Evolutionary conservation across 139 green algal species (phyloP), one percentile per base, ranked within the genome.

Genomic region (Desmodesmus armatus): DNA sequence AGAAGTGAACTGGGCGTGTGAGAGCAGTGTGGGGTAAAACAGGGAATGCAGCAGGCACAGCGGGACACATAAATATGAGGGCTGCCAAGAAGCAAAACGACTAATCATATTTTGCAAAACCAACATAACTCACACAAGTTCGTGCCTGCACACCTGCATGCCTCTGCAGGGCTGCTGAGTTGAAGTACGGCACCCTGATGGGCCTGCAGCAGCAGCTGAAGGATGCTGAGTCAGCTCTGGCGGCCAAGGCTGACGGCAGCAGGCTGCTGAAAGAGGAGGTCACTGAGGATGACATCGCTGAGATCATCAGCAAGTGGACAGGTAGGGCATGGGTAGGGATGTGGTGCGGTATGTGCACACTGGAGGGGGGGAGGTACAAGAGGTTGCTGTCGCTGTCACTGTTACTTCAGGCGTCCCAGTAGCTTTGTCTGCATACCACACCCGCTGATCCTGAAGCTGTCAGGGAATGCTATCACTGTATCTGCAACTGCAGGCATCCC

Each of bases 151-250:
- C 39, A 33, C 95, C 88, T 83, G 90, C 37, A 13, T 55, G 21
- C 43, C 65, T 3, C 27, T 70, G 39, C 79, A 92, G 92, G 53
- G 97, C 97, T 3, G 97, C 97, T 6, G 97, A 99, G 92, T 92
- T 99, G 84, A 99, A 99, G 92, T 99, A 99, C 84, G 97, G 97
- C 43, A 98, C 94, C 15, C 92, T 99, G 62, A 92, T 97, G 78
- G 87, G 91, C 23, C 94, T 99, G 77, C 96, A 99, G 89, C 94
- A 94, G 75, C 77, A 94, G 86, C 88, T 98, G n/a, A 89, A 94
- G 55, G 82, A 67, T 9, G 94, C 94, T n/a, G 94, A 98, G 89
- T 60, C 85, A 3, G 80, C 83, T 35, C 74, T 94, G 80, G 63
- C 86, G 3, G 85, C 47, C 31, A 66, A 58, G 41, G 76, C 85